A percentile compares a stretch with the other conserved stretches of the same genome.
Conservation (phyloP, 768 basidiomycete genomes). For the Lyophyllum atratum region DNA sequence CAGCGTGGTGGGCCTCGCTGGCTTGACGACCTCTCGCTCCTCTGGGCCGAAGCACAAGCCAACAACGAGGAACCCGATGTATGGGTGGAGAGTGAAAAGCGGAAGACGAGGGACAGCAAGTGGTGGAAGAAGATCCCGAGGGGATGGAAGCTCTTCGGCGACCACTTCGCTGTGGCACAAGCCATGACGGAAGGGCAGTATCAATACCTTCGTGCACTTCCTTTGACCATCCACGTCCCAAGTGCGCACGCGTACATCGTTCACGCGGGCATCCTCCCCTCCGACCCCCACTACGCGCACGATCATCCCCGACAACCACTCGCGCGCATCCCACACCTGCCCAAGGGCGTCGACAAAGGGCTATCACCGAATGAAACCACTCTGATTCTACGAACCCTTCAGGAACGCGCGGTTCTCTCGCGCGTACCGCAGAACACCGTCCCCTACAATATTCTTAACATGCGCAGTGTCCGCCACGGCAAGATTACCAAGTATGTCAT, state of each 20-base stretch:
- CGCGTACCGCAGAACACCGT: slow-evolving; percentile 76
- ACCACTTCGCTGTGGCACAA: slow-evolving; percentile 77
- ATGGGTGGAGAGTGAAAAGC: slow-evolving; percentile 39
- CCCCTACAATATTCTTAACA: slow-evolving; percentile 78
- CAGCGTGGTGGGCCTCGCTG: slow-evolving; percentile 52
- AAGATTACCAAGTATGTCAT: slow-evolving; percentile 44
- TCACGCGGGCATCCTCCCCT: slow-evolving; percentile 82
- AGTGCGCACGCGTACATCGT: slow-evolving; percentile 75
- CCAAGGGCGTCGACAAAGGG: slow-evolving; percentile 9
- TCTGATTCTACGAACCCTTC: slow-evolving; percentile 52
- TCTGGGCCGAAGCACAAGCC: slow-evolving; percentile 34
- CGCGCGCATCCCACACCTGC: slow-evolving; percentile 52
- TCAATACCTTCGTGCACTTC: slow-evolving; percentile 73
- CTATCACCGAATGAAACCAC: slow-evolving; percentile 16
- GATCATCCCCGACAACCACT: slow-evolving; percentile 68
- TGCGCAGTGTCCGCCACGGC: slow-evolving; percentile 56
- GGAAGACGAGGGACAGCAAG: slow-evolving; percentile 25
- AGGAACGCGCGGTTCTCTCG: slow-evolving; percentile 68
- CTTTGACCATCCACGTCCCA: slow-evolving; percentile 75
- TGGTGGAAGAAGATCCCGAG: slow-evolving; percentile 59
- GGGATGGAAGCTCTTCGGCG: slow-evolving; percentile 74
- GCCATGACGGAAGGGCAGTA: slow-evolving; percentile 64
- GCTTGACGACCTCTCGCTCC: slow-evolving; percentile 50
- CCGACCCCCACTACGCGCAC: slow-evolving; percentile 57
- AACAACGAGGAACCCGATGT: slow-evolving; percentile 33